Evolutionary conservation across 768 basidiomycete species (phyloP).

Genomic region (Leccinellum rugosiceps): DNA sequence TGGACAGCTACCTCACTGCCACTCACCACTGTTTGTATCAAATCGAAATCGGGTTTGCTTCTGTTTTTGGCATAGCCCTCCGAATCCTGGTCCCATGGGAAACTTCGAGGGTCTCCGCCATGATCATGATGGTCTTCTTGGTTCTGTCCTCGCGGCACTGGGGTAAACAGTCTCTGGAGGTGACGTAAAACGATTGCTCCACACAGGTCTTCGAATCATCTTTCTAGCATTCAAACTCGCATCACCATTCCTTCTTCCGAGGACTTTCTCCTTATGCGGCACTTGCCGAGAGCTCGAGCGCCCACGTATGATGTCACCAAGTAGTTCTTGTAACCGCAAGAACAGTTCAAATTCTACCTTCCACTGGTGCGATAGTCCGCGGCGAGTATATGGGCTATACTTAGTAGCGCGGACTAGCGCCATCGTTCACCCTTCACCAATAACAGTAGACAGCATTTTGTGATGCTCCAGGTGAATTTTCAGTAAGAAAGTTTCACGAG

Average conservation of each 20-base stretch:
- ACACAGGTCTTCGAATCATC: background rate
- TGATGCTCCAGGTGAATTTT: background rate
- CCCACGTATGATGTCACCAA: background rate
- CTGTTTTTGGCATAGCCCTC: background rate
- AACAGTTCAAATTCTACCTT: background rate
- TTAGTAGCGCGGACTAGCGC: background rate
- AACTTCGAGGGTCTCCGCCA: background rate
- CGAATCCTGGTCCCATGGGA: background rate
- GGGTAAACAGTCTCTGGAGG: background rate
- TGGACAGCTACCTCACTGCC: background rate
- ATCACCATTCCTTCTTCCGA: background rate
- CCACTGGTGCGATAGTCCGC: background rate
- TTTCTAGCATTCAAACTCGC: background rate
- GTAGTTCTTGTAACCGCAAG: background rate
- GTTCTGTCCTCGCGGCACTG: background rate
- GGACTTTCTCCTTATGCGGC: conserved; percentile 40
- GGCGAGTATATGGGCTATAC: background rate
- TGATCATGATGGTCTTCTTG: background rate
- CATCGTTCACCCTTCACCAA: background rate
- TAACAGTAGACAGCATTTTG: background rate
- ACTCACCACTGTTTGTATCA: background rate
- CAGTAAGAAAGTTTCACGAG: background rate
- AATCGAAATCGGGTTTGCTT: background rate
- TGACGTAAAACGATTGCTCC: background rate
- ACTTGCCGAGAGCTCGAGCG: conserved; percentile 50